Conservation (phyloP, 805 yeast species). For the Metschnikowia peoriensis region DNA sequence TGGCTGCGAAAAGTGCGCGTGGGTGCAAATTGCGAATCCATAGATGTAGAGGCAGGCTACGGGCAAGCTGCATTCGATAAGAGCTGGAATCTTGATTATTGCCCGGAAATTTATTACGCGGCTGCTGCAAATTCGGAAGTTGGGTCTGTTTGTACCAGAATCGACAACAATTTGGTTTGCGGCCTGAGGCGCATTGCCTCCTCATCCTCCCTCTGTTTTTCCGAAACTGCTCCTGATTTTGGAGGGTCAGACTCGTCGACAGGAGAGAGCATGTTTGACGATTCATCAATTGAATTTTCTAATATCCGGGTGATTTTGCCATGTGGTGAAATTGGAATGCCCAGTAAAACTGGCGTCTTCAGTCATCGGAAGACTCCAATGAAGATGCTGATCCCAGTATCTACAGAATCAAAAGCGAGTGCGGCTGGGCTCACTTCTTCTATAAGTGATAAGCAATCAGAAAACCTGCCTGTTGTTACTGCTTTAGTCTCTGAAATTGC, state of each 20-base stretch:
- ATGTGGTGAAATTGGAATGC: neutral
- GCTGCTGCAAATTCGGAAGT: neutral
- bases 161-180: neutral
- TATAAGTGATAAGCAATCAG: too few relatives aligned
- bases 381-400: neutral
- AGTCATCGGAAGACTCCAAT: neutral
- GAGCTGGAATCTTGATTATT: neutral
- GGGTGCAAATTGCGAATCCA: neutral
- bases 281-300: neutral
- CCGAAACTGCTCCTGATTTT: neutral
- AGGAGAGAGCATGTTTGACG: neutral
- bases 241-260: neutral
- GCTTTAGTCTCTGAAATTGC: neutral
- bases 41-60: neutral
- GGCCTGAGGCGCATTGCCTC: neutral
- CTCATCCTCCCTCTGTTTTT: neutral
- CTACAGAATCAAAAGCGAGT: neutral
- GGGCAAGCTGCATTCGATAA: neutral
- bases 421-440: too few relatives aligned
- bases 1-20: conserved; percentile 5
- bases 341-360: neutral
- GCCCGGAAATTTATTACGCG: neutral
- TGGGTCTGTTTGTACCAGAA: neutral
- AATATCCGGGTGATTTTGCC: neutral
- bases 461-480: too few relatives aligned